Percentiles rank a stretch among this genome's conserved stretches.
These are phyloP conservation scores for Didymella pomorum DNA, from an alignment of 2,329 filamentous ascomycete species.

Conservation along the genomic window DNA sequence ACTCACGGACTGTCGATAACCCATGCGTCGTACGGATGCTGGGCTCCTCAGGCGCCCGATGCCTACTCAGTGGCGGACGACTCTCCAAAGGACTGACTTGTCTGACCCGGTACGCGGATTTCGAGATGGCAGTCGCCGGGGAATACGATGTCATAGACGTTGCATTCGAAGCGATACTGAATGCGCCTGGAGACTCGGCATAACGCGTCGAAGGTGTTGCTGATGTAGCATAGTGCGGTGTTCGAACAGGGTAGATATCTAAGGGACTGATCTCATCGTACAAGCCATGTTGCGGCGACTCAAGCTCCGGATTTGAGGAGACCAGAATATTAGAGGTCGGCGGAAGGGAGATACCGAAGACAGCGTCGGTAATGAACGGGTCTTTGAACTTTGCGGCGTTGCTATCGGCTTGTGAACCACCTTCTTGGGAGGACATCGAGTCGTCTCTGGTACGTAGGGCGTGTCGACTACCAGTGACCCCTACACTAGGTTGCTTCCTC, in stretches of 20 bases:
- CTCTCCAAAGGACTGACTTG: conserved; percentile 65
- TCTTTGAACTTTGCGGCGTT: conserved; percentile 49
- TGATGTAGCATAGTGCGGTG: conserved; percentile 71
- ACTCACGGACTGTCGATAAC: conserved; percentile 72
- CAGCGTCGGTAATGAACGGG: conserved; percentile 51
- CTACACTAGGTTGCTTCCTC: conserved; percentile 56
- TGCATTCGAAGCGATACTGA: conserved; percentile 79
- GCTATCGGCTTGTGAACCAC: conserved; percentile 32
- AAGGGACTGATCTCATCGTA: conserved; percentile 64
- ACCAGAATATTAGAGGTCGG: conserved; percentile 44
- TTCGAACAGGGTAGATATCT: conserved; percentile 71
- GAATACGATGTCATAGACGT: conserved; percentile 81
- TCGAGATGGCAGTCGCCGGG: conserved; percentile 64
- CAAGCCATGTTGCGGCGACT: conserved; percentile 31
- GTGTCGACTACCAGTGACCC: conserved; percentile 41
- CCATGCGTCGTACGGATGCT: conserved; percentile 62
- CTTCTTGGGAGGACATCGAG: conserved; percentile 49
- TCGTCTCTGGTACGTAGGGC: conserved; percentile 41
- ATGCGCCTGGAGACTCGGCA: conserved; percentile 75
- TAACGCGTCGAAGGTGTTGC: conserved; percentile 78
- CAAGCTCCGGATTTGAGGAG: conserved; percentile 38
- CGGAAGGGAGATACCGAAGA: conserved; percentile 54
- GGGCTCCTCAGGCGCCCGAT: conserved; percentile 62
- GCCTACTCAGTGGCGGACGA: conserved; percentile 68
- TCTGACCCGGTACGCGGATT: conserved; percentile 56